Evolutionary conservation across 176 grass and related monocot genomes (phyloP), one percentile per base, ranked within the genome.

Genomic region (Pontederia crassipes): DNA sequence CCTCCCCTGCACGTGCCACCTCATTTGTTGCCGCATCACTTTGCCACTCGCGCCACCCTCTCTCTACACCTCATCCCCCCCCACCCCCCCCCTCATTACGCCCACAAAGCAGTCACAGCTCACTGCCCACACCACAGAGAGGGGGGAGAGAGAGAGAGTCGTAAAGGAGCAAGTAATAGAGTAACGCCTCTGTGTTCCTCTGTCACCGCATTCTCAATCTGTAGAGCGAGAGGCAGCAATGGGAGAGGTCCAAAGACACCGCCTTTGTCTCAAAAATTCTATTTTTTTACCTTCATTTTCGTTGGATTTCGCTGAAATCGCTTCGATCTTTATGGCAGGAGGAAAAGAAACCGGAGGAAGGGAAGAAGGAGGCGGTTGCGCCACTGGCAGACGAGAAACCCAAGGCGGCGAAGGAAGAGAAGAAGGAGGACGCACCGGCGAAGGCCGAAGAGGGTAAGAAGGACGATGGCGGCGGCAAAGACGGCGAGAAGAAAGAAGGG

Each of bases 391-490:
- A 59, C 62, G 71, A 75, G 54, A 52, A 77, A 54, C 65, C 65
- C 13, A 79, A 88, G 64, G 67, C 66, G 16, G 75, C 76, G 69
- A 66, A 74, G 53, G 77, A 53, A 10, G 74, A 12, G 11, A 80
- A 81, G 59, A 58, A 61, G 56, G 48, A 63, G 17, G 72, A 75
- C 69, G 78, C 67, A 64, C 20, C 57, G 29, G 70, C 35, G 69
- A 75, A 78, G 28, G 75, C 66, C 18, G 69, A 68, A 9, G 55
- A 8, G 4, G 67, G 18, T 29, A 65, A 58, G 72, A 65, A 63
- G 28, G 15, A 57, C 45, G 46, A 68, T 26, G 57, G 14, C 2
- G 65, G 28, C 24, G 52, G 65, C n/a, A 51, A 15, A 8, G 65
- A 28, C 10, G 64, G 24, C 48, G 69, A 52, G 46, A 60, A 60